phyloP scores from a whole-genome alignment of 75 land plant genomes.

The Picea glauca region DNA sequence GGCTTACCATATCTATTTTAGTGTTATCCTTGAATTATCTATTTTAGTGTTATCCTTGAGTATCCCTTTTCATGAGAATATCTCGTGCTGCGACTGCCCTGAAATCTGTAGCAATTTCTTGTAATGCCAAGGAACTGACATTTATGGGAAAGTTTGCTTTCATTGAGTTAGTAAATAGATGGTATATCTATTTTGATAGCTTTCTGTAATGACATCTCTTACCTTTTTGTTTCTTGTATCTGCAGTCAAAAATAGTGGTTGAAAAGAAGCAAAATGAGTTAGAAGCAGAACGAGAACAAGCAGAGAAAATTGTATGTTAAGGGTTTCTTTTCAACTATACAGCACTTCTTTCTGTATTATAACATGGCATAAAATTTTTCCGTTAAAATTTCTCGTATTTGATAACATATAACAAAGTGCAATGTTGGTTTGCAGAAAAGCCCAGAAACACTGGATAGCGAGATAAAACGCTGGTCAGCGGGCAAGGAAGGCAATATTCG shows the following conservation, averaged over 20 bases:
- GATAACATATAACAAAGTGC: background rate
- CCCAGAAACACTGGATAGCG: slow-evolving; percentile 49
- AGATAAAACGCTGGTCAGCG: slow-evolving; percentile 70
- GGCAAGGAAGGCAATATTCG: slow-evolving; percentile 92
- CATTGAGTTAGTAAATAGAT: background rate
- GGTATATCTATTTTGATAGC: background rate
- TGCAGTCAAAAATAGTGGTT: slow-evolving; percentile 5
- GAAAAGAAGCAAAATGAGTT: slow-evolving; percentile 9
- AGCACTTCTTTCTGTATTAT: background rate
- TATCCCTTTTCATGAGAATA: background rate
- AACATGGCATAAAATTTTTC: background rate
- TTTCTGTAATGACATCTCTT: background rate
- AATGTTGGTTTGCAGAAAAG: slow-evolving; percentile 13
- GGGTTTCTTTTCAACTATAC: background rate
- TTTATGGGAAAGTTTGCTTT: background rate
- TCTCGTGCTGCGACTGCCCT: background rate
- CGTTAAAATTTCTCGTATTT: background rate
- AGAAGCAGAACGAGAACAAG: slow-evolving; percentile 6
- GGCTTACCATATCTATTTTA: background rate
- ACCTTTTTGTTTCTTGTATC: background rate
- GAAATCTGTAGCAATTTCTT: background rate
- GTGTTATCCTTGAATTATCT: background rate
- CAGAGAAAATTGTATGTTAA: slow-evolving; percentile 2
- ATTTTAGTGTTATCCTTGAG: background rate
- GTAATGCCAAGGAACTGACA: background rate